These are phyloP conservation scores for Lolium perenne DNA, from an alignment of 176 grass and related monocot species.

Conservation along the genomic window DNA sequence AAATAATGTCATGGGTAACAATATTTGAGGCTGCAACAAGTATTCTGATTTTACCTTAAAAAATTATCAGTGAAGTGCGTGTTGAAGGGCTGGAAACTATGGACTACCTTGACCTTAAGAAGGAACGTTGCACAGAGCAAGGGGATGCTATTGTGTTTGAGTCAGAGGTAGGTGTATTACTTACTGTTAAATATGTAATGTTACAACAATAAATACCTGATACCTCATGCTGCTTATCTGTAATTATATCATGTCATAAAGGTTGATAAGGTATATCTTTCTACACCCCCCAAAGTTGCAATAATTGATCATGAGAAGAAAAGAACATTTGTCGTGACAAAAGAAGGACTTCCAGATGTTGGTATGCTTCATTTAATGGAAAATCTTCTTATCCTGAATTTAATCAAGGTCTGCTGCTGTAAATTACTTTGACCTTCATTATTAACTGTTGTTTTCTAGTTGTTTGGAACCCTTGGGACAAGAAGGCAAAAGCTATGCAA, in stretches of 20 bases:
- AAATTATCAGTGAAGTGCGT: slow-evolving; percentile 69
- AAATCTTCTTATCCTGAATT: slow-evolving; percentile 1
- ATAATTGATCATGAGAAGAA: slow-evolving; percentile 94
- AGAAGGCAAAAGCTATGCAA: slow-evolving; percentile 77
- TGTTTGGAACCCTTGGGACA: slow-evolving; percentile 97
- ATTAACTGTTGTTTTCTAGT: slow-evolving; percentile 48
- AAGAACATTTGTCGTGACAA: slow-evolving; percentile 77
- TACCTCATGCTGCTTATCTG: neutral
- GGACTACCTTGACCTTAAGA: slow-evolving; percentile 83
- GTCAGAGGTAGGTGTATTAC: slow-evolving; percentile 60
- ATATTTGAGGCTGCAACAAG: neutral
- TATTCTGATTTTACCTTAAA: slow-evolving; percentile 28
- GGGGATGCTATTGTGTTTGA: slow-evolving; percentile 90
- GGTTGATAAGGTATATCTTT: slow-evolving; percentile 85
- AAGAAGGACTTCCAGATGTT: slow-evolving; percentile 85
- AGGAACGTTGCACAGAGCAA: slow-evolving; percentile 75
- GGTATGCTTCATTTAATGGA: slow-evolving; percentile 56
- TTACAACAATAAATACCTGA: slow-evolving; percentile 9
- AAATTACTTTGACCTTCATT: slow-evolving; percentile 1
- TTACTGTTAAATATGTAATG: neutral
- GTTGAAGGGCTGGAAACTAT: slow-evolving; percentile 89
- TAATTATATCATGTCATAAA: slow-evolving; percentile 38
- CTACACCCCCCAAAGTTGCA: slow-evolving; percentile 76
- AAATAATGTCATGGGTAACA: slow-evolving; percentile 4
- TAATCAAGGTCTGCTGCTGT: neutral